Evolutionary conservation across 2,329 filamentous ascomycete genomes (phyloP).

Genomic region (Huntiella bhutanensis): DNA sequence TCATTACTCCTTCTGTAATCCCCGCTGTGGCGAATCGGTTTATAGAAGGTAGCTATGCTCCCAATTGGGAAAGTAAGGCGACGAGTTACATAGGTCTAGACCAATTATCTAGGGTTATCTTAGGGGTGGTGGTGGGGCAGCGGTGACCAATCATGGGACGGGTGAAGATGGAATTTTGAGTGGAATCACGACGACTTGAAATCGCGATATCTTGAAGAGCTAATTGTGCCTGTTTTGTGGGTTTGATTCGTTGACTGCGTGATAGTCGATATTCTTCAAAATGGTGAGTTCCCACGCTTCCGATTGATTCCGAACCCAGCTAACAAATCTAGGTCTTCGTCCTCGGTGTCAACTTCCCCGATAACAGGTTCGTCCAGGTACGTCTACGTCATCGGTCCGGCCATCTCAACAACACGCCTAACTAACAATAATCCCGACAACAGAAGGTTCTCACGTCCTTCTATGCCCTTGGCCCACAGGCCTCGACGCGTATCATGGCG

Average conservation of each 20-base stretch:
- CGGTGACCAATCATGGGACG: too few relatives aligned
- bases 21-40: too few relatives aligned
- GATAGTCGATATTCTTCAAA: background rate
- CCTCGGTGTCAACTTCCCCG: slow-evolving; percentile 68
- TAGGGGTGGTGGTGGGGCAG: too few relatives aligned
- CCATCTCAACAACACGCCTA: background rate
- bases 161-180: too few relatives aligned
- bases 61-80: too few relatives aligned
- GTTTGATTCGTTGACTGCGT: background rate
- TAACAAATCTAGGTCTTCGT: slow-evolving; percentile 51
- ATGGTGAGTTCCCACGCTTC: slow-evolving; percentile 6
- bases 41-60: too few relatives aligned
- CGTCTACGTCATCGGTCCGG: slow-evolving; percentile 13
- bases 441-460: slow-evolving; percentile 64
- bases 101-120: too few relatives aligned
- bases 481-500: slow-evolving; percentile 60
- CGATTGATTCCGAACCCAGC: background rate
- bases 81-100: too few relatives aligned
- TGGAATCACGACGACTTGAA: too few relatives aligned
- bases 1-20: background rate
- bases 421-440: background rate
- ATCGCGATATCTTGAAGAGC: too few relatives aligned
- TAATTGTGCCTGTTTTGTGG: background rate
- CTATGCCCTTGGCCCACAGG: slow-evolving; percentile 61
- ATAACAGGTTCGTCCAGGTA: slow-evolving; percentile 69